A percentile compares a stretch with the other conserved stretches of the same genome.
phyloP scores from a whole-genome alignment of 139 green algal genomes.

The Volvox africanus region DNA sequence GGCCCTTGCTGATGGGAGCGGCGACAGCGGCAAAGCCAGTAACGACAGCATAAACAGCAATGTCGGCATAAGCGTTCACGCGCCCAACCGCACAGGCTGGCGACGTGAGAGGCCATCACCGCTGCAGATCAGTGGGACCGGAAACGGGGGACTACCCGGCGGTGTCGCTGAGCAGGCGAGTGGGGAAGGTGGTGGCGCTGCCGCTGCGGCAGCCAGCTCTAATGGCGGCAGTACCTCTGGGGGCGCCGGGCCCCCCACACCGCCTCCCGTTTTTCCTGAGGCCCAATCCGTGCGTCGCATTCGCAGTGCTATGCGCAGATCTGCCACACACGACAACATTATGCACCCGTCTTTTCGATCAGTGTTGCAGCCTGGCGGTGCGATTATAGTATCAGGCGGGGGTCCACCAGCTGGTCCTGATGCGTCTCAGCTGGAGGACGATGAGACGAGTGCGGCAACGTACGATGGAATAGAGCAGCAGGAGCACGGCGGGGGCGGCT shows the following conservation, averaged over 20 bases:
- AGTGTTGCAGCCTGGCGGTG: neutral
- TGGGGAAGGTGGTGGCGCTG: neutral
- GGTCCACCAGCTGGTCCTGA: neutral
- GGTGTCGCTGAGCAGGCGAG: neutral
- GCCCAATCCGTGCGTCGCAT: neutral
- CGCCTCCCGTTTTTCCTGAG: neutral
- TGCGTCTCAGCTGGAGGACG: neutral
- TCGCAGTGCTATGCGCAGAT: slow-evolving; percentile 10
- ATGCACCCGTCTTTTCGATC: neutral
- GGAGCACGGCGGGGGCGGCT: neutral
- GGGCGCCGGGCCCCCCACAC: neutral
- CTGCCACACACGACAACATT: slow-evolving; percentile 13
- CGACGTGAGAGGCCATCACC: slow-evolving; percentile 18
- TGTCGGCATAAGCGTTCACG: slow-evolving; percentile 34
- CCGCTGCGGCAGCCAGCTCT: neutral
- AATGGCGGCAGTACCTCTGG: neutral
- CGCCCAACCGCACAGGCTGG: neutral
- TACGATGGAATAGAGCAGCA: neutral
- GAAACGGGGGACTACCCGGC: neutral
- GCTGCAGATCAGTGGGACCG: neutral
- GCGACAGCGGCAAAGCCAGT: slow-evolving; percentile 5
- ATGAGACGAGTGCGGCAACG: neutral
- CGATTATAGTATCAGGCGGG: neutral
- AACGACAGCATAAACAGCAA: slow-evolving; percentile 33
- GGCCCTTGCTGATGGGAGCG: neutral